phyloP scores from a whole-genome alignment of 352 stramenopile genomes.

The Elongisporangium senticosum region DNA sequence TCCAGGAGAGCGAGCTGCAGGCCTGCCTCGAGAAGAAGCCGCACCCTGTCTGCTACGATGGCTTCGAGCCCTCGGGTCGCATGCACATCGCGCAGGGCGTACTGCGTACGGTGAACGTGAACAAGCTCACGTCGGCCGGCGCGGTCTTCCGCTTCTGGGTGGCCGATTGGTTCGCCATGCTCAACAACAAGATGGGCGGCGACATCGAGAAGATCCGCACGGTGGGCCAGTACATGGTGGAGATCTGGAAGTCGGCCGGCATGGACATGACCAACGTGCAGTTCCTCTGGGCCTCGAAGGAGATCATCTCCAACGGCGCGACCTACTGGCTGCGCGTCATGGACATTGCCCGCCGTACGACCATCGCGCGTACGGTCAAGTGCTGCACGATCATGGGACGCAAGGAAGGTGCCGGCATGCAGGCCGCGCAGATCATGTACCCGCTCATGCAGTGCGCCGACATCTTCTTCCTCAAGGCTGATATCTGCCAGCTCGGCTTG shows the following conservation, averaged over 20 bases:
- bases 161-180: slow-evolving; percentile 99
- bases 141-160: slow-evolving; percentile 99
- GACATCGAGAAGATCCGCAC: slow-evolving; percentile 96
- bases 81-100: slow-evolving; percentile 99
- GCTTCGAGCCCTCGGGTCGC: slow-evolving; percentile 97
- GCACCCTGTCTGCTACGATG: slow-evolving; percentile 95
- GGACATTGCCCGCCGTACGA: slow-evolving; percentile 91
- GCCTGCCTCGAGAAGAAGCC: slow-evolving; percentile 84
- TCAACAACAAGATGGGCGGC: slow-evolving; percentile 99
- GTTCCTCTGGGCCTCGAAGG: slow-evolving; percentile 98
- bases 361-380: slow-evolving; percentile 93
- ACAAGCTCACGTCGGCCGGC: slow-evolving; percentile 88
- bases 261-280: slow-evolving; percentile 99
- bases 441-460: slow-evolving; percentile 99
- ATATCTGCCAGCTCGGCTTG: slow-evolving; percentile 99
- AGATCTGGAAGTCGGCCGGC: slow-evolving; percentile 99
- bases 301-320: slow-evolving; percentile 88
- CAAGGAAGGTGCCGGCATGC: slow-evolving; percentile 87
- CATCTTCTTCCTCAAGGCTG: slow-evolving; percentile 98
- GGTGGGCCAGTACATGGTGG: slow-evolving; percentile 96
- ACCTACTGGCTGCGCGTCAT: slow-evolving; percentile 94
- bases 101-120: slow-evolving; percentile 96
- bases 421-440: slow-evolving; percentile 95
- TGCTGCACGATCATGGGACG: slow-evolving; percentile 99
- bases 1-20: slow-evolving; percentile 88